phyloP scores from a whole-genome alignment of 495 filamentous ascomycete species.

The Stereocaulon alpinum region DNA sequence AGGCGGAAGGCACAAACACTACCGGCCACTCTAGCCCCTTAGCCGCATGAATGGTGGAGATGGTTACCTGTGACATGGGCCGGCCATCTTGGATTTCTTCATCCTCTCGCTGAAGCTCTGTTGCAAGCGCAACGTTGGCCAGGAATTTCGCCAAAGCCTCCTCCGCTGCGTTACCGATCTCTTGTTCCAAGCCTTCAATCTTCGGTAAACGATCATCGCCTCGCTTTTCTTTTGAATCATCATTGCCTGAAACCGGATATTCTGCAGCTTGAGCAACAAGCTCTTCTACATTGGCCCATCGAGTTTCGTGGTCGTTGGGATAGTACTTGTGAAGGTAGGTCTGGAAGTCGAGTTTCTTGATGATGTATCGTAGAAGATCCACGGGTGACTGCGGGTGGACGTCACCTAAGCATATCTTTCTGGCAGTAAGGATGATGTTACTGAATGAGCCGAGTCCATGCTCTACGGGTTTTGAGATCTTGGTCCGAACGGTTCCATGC shows the following conservation, averaged over 20 bases:
- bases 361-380: constrained; percentile 62
- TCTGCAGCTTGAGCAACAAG: constrained; percentile 68
- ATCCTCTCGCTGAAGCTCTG: constrained; percentile 56
- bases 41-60: constrained; percentile 94
- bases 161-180: constrained; percentile 43
- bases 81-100: constrained; percentile 28
- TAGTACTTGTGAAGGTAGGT: constrained; percentile 60
- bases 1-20: constrained; percentile 86
- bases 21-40: constrained; percentile 98
- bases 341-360: constrained; percentile 64
- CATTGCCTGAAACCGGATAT: constrained; percentile 36
- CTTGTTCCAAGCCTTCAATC: constrained; percentile 66
- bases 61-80: constrained; percentile 58
- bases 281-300: constrained; percentile 92
- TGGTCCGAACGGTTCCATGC: constrained; percentile 47
- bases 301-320: constrained; percentile 63
- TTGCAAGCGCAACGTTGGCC: constrained; percentile 78
- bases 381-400: constrained; percentile 44
- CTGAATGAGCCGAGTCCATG: constrained; percentile 52
- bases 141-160: constrained; percentile 72
- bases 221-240: constrained; percentile 31
- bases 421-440: constrained; percentile 50
- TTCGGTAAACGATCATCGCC: constrained; percentile 63
- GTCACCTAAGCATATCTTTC: constrained; percentile 46
- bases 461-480: constrained; percentile 56